Evolutionary conservation across 352 stramenopile species (phyloP).

Genomic region (Phytophthora vignae): DNA sequence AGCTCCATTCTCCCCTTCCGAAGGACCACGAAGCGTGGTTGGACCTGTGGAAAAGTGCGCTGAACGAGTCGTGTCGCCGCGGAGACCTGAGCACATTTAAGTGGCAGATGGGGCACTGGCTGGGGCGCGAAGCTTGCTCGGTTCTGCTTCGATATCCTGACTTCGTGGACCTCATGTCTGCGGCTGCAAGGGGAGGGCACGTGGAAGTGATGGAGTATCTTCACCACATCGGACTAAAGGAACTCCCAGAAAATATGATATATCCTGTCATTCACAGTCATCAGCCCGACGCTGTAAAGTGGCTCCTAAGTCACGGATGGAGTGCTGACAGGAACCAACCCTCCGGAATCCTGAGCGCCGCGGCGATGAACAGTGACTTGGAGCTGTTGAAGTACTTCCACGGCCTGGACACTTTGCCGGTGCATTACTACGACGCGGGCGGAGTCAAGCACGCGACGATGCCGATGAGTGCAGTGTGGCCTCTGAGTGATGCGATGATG

Average conservation of each 20-base stretch:
- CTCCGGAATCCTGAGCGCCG: background rate
- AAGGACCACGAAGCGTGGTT: background rate
- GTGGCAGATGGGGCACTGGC: background rate
- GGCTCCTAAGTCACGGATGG: background rate
- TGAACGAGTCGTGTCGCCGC: background rate
- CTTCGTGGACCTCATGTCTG: background rate
- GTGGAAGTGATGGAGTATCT: background rate
- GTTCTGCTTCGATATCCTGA: background rate
- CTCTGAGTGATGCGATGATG: background rate
- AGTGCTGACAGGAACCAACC: background rate
- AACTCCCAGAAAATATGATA: background rate
- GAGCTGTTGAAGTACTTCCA: background rate
- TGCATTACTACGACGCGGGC: background rate
- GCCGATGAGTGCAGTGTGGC: background rate
- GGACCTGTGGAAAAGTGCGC: background rate
- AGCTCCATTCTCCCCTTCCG: background rate
- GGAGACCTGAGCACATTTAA: background rate
- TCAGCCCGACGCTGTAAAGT: background rate
- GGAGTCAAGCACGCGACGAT: background rate
- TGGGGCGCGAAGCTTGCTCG: background rate
- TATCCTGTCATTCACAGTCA: background rate
- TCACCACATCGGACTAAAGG: background rate
- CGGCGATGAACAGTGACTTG: background rate
- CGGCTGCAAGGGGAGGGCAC: background rate
- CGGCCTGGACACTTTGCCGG: background rate